phyloP scores from a whole-genome alignment of 306 rosid genomes.

The Gillenia trifoliata region DNA sequence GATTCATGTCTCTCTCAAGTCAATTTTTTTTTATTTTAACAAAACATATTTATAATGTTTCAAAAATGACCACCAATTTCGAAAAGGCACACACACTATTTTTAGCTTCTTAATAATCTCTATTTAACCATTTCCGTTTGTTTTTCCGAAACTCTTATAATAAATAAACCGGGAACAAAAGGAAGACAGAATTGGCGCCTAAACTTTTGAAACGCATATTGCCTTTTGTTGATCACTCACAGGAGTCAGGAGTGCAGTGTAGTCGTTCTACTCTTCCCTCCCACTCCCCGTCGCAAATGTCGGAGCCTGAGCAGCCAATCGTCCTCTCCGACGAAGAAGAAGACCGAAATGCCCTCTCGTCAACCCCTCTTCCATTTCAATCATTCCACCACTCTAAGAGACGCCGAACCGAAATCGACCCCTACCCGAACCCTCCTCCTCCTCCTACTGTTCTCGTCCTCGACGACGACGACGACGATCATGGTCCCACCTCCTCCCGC shows the following conservation, averaged over 20 bases:
- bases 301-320: constrained; percentile 45
- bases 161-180: too few relatives aligned
- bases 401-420: constrained; percentile 44
- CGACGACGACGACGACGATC: constrained; percentile 45
- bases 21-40: too few relatives aligned
- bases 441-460: constrained; percentile 39
- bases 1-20: too few relatives aligned
- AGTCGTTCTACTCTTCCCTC: neutral
- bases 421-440: constrained; percentile 22
- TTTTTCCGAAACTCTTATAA: too few relatives aligned
- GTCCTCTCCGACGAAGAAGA: constrained; percentile 77
- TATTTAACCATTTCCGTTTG: too few relatives aligned
- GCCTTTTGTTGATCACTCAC: neutral
- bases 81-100: too few relatives aligned
- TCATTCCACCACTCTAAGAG: constrained; percentile 38
- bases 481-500: constrained; percentile 21
- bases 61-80: too few relatives aligned
- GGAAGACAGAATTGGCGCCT: neutral
- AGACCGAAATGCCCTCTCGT: constrained; percentile 26
- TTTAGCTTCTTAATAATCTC: too few relatives aligned
- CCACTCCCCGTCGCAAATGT: constrained; percentile 6
- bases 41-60: too few relatives aligned
- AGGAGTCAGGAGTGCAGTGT: neutral
- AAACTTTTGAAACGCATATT: neutral
- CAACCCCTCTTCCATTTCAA: constrained; percentile 45